phyloP scores from a whole-genome alignment of 1,284 basidiomycete species.

The Ceratobasidium sp. region DNA sequence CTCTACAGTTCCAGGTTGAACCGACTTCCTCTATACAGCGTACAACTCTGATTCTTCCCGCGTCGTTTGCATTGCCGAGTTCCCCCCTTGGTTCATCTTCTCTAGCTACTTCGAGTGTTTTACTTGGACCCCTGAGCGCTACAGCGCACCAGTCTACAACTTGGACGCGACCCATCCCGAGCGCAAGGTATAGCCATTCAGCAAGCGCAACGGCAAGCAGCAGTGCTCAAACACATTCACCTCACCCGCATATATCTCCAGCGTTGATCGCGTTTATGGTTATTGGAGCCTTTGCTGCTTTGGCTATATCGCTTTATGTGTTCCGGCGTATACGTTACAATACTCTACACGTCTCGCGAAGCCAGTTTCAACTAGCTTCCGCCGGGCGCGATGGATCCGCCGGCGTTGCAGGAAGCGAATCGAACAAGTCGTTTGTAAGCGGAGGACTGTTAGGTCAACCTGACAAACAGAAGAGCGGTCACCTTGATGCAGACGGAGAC shows the following conservation, averaged over 20 bases:
- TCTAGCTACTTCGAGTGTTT: not conserved
- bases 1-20: slow-evolving; percentile 15
- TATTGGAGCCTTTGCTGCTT: slow-evolving; percentile 2
- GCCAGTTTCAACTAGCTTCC: slow-evolving; percentile 30
- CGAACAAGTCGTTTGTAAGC: slow-evolving; percentile 31
- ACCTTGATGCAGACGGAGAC: not conserved
- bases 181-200: slow-evolving; percentile 2
- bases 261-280: slow-evolving; percentile 27
- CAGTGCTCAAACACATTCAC: not conserved
- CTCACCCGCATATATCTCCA: slow-evolving; percentile 36
- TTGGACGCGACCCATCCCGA: slow-evolving; percentile 20
- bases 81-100: not conserved
- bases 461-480: slow-evolving; percentile 10
- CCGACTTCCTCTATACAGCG: slow-evolving; percentile 9
- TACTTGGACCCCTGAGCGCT: not conserved
- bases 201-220: slow-evolving; percentile 7
- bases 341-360: slow-evolving; percentile 26
- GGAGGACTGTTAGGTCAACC: slow-evolving; percentile 11
- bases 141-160: not conserved
- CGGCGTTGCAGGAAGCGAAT: slow-evolving; percentile 23
- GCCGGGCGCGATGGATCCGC: not conserved
- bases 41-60: slow-evolving; percentile 16
- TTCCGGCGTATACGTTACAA: slow-evolving; percentile 30
- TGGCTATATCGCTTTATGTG: slow-evolving; percentile 24
- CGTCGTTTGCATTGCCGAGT: slow-evolving; percentile 14